Evolutionary conservation across 2,329 filamentous ascomycete genomes (phyloP).

Genomic region (Sphaerulina vaccinii): DNA sequence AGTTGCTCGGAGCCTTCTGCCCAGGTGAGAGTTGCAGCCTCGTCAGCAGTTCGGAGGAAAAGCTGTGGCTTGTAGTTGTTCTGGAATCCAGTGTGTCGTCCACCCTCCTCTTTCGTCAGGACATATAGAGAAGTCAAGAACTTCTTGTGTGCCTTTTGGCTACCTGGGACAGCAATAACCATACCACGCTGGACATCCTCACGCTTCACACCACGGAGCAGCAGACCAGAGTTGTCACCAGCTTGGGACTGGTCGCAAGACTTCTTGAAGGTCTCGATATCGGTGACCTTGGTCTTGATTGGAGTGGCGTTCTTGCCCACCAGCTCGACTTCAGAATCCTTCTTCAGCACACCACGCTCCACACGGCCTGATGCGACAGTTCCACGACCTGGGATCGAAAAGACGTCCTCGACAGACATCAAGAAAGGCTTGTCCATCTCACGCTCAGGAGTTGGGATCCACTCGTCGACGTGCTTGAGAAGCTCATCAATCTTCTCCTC

Average conservation of each 20-base stretch:
- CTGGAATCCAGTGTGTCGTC: constrained; percentile 91
- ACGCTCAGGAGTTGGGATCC: constrained; percentile 94
- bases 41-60: constrained; percentile 86
- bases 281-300: constrained; percentile 98
- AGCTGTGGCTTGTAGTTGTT: constrained; percentile 97
- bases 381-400: constrained; percentile 72
- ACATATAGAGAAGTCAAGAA: constrained; percentile 97
- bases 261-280: constrained; percentile 99
- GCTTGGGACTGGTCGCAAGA: constrained; percentile 94
- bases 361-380: constrained; percentile 97
- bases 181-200: constrained; percentile 94
- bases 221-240: constrained; percentile 95
- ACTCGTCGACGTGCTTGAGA: constrained; percentile 81
- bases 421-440: constrained; percentile 98
- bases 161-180: constrained; percentile 82
- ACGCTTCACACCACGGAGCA: constrained; percentile 92
- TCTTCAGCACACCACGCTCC: constrained; percentile 91
- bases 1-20: constrained; percentile 76
- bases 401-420: constrained; percentile 83
- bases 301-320: constrained; percentile 77
- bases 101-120: constrained; percentile 95
- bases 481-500: constrained; percentile 86
- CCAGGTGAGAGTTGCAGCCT: constrained; percentile 76
- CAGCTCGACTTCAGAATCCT: constrained; percentile 90
- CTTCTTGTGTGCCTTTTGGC: constrained; percentile 81